Conservation (phyloP, 805 yeast genomes). For the Lipomyces sp. region DNA sequence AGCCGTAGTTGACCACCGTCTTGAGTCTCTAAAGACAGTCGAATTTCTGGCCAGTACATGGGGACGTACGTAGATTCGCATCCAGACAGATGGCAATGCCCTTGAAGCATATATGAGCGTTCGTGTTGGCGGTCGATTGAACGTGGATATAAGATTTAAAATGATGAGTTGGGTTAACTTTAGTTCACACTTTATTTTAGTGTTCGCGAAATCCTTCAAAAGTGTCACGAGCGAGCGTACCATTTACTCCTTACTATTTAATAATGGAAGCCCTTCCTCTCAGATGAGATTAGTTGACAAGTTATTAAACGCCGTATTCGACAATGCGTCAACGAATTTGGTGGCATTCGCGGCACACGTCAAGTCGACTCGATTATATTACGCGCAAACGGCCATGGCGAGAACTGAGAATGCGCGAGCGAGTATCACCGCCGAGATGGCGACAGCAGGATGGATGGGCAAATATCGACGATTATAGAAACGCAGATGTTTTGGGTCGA, state of each 20-base stretch:
- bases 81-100: background rate
- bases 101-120: background rate
- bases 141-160: no score
- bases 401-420: background rate
- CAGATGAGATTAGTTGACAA: background rate
- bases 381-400: background rate
- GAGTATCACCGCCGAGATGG: constrained; percentile 2
- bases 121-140: no score
- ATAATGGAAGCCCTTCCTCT: background rate
- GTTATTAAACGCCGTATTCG: background rate
- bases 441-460: background rate
- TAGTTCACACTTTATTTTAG: no score
- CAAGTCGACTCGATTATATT: background rate
- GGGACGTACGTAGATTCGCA: background rate
- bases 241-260: background rate
- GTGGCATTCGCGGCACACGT: background rate
- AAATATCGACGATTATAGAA: background rate
- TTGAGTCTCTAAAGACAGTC: background rate
- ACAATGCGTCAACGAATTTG: constrained; percentile 2
- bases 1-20: constrained; percentile 13
- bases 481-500: background rate
- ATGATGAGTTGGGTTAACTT: no score
- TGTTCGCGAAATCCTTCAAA: no score
- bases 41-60: background rate
- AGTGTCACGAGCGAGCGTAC: no score